phyloP scores from a whole-genome alignment of 768 basidiomycete genomes.

The Neoboletus magnificus region DNA sequence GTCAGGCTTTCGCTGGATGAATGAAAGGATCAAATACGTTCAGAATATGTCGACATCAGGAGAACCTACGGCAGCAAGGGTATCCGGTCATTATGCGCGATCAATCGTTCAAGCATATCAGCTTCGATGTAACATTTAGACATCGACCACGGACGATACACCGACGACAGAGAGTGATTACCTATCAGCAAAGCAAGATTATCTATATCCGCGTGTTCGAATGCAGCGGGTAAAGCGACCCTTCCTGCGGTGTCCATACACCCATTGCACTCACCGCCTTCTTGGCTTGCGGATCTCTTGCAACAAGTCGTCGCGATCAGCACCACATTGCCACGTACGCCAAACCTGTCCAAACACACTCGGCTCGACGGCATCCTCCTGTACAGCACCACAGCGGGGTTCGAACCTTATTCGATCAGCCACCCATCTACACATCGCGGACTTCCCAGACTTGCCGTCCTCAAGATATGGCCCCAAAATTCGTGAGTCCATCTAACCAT shows the following conservation, averaged over 20 bases:
- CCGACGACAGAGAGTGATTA: slow-evolving; percentile 36
- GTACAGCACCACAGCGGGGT: slow-evolving; percentile 55
- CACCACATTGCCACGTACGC: slow-evolving; percentile 7
- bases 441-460: slow-evolving; percentile 8
- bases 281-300: slow-evolving; percentile 23
- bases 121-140: slow-evolving; percentile 46
- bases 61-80: slow-evolving; percentile 74
- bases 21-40: slow-evolving; percentile 21
- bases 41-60: slow-evolving; percentile 8
- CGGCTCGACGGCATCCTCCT: slow-evolving; percentile 35
- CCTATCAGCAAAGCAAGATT: slow-evolving; percentile 86
- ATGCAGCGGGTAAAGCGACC: slow-evolving; percentile 78
- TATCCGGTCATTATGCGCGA: slow-evolving; percentile 94
- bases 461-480: slow-evolving; percentile 70
- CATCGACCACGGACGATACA: slow-evolving; percentile 17
- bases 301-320: neutral
- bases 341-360: slow-evolving; percentile 38
- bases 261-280: slow-evolving; percentile 62
- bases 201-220: slow-evolving; percentile 83
- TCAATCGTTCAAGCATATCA: slow-evolving; percentile 94
- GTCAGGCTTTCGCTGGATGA: slow-evolving; percentile 77
- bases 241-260: slow-evolving; percentile 70
- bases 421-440: slow-evolving; percentile 11
- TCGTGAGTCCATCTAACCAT: slow-evolving; percentile 44
- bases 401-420: slow-evolving; percentile 50